phyloP scores from a whole-genome alignment of 2,329 filamentous ascomycete species.

The Diatrype stigma region DNA sequence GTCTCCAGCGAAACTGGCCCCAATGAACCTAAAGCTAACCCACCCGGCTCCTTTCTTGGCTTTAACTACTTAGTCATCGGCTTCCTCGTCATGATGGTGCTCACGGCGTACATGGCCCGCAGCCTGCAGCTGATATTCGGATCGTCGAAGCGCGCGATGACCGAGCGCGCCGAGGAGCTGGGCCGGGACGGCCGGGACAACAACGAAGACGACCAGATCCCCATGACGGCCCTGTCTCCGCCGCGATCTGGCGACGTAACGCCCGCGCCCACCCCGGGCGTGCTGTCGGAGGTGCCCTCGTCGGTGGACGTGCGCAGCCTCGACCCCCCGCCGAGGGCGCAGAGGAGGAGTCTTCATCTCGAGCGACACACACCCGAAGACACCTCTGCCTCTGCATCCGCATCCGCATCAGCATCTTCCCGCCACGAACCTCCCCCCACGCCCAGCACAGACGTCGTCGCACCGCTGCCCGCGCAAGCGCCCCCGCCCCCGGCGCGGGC shows the following conservation, averaged over 20 bases:
- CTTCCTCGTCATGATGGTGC: conserved; percentile 47
- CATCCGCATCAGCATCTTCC: too few relatives aligned
- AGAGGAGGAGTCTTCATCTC: conserved; percentile 3
- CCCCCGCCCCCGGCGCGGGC: conserved; percentile 41
- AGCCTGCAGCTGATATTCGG: conserved; percentile 48
- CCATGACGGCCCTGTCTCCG: conserved; percentile 33
- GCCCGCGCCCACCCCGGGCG: conserved; percentile 18
- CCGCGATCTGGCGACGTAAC: conserved; percentile 16
- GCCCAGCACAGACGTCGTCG: neutral
- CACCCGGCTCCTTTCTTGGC: too few relatives aligned
- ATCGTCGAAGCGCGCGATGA: conserved; percentile 47
- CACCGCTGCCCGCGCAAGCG: conserved; percentile 31
- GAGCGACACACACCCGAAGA: conserved; percentile 4
- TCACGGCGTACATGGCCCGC: conserved; percentile 52
- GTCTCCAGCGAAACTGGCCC: too few relatives aligned
- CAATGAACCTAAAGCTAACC: too few relatives aligned
- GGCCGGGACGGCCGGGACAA: too few relatives aligned
- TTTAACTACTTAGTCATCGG: conserved; percentile 56
- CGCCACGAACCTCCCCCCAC: neutral
- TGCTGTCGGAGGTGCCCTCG: conserved; percentile 12
- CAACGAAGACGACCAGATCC: conserved; percentile 42
- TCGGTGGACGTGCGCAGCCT: conserved; percentile 10
- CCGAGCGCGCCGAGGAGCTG: conserved; percentile 49
- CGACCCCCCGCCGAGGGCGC: conserved; percentile 11
- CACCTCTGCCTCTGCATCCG: too few relatives aligned